Evolutionary conservation across 2,329 filamentous ascomycete genomes (phyloP), one percentile per base, ranked within the genome.

Genomic region (Pseudocercospora crystallina): DNA sequence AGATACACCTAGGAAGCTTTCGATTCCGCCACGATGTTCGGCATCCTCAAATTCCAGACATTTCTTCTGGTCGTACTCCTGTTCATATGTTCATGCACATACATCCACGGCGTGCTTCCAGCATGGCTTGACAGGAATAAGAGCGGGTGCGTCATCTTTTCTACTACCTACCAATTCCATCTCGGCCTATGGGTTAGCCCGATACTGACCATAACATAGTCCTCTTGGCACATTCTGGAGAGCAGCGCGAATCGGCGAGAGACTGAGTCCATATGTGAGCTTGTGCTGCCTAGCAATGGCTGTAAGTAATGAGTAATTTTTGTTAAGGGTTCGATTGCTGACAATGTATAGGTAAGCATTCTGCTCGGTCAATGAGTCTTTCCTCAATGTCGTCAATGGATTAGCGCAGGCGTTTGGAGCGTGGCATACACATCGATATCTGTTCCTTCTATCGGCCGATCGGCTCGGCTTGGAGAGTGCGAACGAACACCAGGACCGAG

Each of bases 21-120:
- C 20, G 20, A 26, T 26, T 26, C 11, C 15, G 31, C 43, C 66
- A 96, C 31, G 11, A 66, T 66, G 94, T 88, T 94, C 53, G 94
- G 94, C 48, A 86, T 99, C 66, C 96, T 99, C 85, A 97, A 97
- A 76, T 97, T 99, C 78, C 90, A 96, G 73, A 95, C 90, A 52
- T 87, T 97, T 62, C 83, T 99, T 63, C 83, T 97, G 64, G 92
- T 96, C 61, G 84, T 99, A 65, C 84, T 99, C 44, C 86, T 99
- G 62, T 84, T 95, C 62, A 95, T 97, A 68, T 99, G 94, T 81
- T 96, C 94, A 50, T 91, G 89, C 72, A 85, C 94, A 56, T 97
- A 99, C 74, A 82, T 90, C 49, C 94, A 97, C 77, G 87, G 89
- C 64, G 84, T 95, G 58, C 88, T 94, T 66, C 92, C 94, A 1